Conservation (phyloP, 169 alveolate genomes). For the Plasmodium cynomolgi region DNA sequence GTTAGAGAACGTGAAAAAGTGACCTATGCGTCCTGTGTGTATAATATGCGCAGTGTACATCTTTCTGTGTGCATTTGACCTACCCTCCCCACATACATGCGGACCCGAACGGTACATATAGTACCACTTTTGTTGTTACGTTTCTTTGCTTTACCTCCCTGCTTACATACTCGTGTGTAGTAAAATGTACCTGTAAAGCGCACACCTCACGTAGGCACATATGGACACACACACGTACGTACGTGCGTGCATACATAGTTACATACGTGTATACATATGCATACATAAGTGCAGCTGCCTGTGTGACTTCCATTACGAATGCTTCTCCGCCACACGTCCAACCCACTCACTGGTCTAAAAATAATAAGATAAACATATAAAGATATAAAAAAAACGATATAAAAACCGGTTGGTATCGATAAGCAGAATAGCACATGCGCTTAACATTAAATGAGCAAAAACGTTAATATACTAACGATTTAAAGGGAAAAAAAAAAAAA, state of each 20-base stretch:
- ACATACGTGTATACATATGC: neutral
- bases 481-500: neutral
- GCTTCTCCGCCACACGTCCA: neutral
- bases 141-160: neutral
- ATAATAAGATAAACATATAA: neutral
- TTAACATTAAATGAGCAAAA: neutral
- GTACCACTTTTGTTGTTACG: neutral
- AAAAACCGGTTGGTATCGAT: neutral
- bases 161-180: neutral
- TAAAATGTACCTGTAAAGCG: neutral
- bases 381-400: neutral
- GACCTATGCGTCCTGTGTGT: neutral
- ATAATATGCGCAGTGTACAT: neutral
- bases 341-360: neutral
- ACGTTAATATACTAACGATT: neutral
- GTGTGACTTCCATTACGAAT: neutral
- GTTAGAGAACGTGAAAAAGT: neutral
- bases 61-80: neutral
- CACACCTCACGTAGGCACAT: neutral
- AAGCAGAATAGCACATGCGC: neutral
- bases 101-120: neutral
- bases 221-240: neutral
- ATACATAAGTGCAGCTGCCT: neutral
- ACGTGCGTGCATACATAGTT: neutral
- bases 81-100: neutral